A percentile compares a stretch with the other conserved stretches of the same genome.
phyloP scores from a whole-genome alignment of 257 asterid species.

The Nicotiana sylvestris region DNA sequence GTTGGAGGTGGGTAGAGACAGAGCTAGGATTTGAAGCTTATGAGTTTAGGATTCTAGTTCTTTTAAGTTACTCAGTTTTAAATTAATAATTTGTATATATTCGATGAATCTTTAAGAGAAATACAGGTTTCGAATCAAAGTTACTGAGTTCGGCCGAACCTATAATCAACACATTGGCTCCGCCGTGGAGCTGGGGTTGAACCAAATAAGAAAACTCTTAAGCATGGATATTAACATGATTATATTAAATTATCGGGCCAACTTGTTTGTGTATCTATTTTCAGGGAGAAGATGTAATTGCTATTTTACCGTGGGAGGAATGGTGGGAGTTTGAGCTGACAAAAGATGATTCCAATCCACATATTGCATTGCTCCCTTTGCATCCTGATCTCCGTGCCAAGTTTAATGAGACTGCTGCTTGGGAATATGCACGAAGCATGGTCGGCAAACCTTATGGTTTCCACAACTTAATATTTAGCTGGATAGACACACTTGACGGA shows the following conservation, averaged over 20 bases:
- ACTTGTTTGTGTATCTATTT: constrained; percentile 13
- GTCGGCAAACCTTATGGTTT: constrained; percentile 76
- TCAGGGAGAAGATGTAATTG: constrained; percentile 82
- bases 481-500: constrained; percentile 80
- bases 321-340: constrained; percentile 89
- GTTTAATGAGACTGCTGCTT: constrained; percentile 82
- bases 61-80: too few relatives aligned
- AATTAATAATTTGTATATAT: too few relatives aligned
- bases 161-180: too few relatives aligned
- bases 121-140: too few relatives aligned
- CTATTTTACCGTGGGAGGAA: constrained; percentile 86
- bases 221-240: neutral
- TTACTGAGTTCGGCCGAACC: too few relatives aligned
- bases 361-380: constrained; percentile 82
- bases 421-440: constrained; percentile 93
- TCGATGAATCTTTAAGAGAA: too few relatives aligned
- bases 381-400: constrained; percentile 66
- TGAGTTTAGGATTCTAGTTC: too few relatives aligned
- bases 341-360: constrained; percentile 79
- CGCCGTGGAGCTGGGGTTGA: neutral
- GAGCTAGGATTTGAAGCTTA: too few relatives aligned
- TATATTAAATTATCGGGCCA: neutral
- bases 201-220: neutral
- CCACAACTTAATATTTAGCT: constrained; percentile 89
- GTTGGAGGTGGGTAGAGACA: neutral